Evolutionary conservation across 169 alveolate genomes (phyloP).

Genomic region (Ichthyophthirius multifiliis): DNA sequence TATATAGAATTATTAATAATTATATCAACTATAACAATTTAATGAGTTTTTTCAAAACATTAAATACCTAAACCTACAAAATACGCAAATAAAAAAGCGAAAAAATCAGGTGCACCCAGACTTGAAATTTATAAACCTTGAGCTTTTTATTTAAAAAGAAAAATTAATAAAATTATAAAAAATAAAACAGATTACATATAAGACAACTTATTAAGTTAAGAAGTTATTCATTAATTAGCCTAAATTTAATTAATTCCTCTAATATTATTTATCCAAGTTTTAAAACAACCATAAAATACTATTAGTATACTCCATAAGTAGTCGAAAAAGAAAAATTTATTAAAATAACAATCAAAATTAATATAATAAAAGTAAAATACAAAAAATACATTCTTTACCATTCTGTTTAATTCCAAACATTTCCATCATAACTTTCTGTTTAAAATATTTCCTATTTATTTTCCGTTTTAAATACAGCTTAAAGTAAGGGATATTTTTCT

Average conservation of each 20-base stretch:
- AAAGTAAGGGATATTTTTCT: background rate
- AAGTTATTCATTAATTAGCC: constrained; percentile 50
- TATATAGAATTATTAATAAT: too few relatives aligned
- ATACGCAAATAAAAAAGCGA: background rate
- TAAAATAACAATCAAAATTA: constrained; percentile 38
- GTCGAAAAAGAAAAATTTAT: constrained; percentile 61
- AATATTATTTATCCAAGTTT: constrained; percentile 53
- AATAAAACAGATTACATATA: background rate
- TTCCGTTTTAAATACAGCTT: background rate
- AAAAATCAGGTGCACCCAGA: background rate
- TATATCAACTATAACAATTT: background rate
- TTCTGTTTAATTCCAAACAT: constrained; percentile 64
- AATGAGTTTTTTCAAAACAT: background rate
- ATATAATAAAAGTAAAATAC: constrained; percentile 43
- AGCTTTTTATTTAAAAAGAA: background rate
- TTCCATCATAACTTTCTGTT: constrained; percentile 58
- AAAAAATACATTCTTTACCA: constrained; percentile 65
- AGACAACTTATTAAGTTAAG: constrained; percentile 49
- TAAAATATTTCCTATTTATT: background rate
- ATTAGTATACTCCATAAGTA: constrained; percentile 46
- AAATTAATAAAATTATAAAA: too few relatives aligned
- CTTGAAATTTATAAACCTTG: background rate
- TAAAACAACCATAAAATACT: constrained; percentile 60
- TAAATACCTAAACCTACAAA: background rate
- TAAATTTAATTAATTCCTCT: constrained; percentile 41